Conservation (phyloP, 257 asterid species). For the Nicotiana paniculata region DNA sequence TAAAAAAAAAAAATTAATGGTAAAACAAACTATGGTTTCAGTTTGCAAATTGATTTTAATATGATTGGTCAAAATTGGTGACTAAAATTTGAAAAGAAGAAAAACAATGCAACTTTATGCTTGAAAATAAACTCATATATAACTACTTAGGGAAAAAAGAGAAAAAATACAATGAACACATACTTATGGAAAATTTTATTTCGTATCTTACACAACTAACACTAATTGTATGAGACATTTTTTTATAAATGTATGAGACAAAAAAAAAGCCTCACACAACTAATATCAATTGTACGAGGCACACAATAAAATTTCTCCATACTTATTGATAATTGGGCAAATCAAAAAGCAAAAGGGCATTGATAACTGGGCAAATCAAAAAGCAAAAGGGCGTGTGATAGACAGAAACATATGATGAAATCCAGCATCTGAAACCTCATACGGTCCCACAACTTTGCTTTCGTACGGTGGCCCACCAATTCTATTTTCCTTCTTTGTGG, state of each 20-base stretch:
- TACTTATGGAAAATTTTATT: neutral
- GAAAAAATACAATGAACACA: neutral
- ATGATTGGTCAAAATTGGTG: neutral
- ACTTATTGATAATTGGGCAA: too few species aligned
- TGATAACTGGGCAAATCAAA: conserved; percentile 31
- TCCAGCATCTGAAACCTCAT: conserved; percentile 36
- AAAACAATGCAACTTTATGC: neutral
- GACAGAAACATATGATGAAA: conserved; percentile 53
- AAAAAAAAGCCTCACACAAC: too few species aligned
- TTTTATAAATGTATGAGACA: too few species aligned
- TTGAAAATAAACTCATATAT: neutral
- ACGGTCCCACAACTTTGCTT: conserved; percentile 21
- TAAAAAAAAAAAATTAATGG: too few species aligned
- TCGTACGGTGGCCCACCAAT: conserved; percentile 23
- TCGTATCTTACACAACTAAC: too few species aligned
- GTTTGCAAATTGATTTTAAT: neutral
- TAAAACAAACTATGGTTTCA: neutral
- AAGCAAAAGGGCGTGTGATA: conserved; percentile 8
- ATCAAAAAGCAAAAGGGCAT: too few species aligned
- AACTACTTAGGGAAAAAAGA: too few species aligned
- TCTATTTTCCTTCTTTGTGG: conserved; percentile 16
- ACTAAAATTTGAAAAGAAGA: too few species aligned
- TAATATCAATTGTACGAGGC: too few species aligned
- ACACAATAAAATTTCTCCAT: too few species aligned
- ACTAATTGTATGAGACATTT: too few species aligned